Conservation (phyloP, 1,284 basidiomycete species). For the Cutaneotrichosporon mucoides region DNA sequence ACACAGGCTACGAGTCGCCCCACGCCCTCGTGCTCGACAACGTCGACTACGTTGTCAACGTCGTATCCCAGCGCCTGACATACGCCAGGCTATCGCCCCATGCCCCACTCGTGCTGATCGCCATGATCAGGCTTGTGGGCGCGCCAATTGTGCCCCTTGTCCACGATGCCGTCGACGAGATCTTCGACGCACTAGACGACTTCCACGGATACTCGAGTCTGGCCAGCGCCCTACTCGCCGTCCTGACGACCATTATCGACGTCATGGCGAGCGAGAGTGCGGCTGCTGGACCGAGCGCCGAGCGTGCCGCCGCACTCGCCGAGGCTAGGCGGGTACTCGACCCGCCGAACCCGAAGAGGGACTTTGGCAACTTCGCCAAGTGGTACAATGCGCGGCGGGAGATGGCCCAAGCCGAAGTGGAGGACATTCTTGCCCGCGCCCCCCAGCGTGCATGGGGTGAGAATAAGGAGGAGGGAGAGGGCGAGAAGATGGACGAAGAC, state of each 20-base stretch:
- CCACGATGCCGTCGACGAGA: constrained; percentile 87
- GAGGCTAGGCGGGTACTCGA: constrained; percentile 46
- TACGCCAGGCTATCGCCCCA: constrained; percentile 64
- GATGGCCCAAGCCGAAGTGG: constrained; percentile 36
- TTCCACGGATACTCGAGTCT: constrained; percentile 76
- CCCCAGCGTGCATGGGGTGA: constrained; percentile 53
- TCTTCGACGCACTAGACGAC: constrained; percentile 87
- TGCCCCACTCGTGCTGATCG: constrained; percentile 61
- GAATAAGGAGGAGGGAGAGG: constrained; percentile 15
- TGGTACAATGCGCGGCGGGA: constrained; percentile 62
- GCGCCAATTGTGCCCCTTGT: constrained; percentile 77
- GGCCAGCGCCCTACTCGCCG: constrained; percentile 51
- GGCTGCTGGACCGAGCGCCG: constrained; percentile 39
- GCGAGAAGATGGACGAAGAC: constrained; percentile 4
- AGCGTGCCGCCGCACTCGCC: constrained; percentile 23
- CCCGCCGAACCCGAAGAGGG: constrained; percentile 35
- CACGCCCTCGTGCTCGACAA: constrained; percentile 82
- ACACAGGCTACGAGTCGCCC: constrained; percentile 74
- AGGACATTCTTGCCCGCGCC: constrained; percentile 59
- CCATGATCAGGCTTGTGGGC: constrained; percentile 80
- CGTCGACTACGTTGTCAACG: constrained; percentile 89
- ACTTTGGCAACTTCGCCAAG: constrained; percentile 54
- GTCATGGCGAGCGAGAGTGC: constrained; percentile 68
- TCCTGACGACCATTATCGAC: constrained; percentile 81
- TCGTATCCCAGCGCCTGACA: constrained; percentile 72